phyloP scores from a whole-genome alignment of 2,329 filamentous ascomycete species.

The Aspergillus luchuensis region DNA sequence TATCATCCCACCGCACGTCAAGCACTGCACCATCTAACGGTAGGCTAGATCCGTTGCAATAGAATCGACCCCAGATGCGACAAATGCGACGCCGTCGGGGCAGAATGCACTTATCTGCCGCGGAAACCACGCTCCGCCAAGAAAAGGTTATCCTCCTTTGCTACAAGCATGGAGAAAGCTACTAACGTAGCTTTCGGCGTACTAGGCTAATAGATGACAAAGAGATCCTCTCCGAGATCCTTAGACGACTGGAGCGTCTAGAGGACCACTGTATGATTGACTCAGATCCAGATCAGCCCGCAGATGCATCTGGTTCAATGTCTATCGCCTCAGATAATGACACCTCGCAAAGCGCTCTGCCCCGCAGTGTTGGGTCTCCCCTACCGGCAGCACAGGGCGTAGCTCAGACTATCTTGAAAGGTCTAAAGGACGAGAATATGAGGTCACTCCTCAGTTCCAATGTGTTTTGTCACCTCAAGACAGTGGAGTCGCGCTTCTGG shows the following conservation, averaged over 20 bases:
- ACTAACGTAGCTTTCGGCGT: neutral
- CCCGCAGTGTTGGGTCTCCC: neutral
- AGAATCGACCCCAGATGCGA: slow-evolving; percentile 21
- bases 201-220: slow-evolving; percentile 6
- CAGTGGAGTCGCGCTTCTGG: slow-evolving; percentile 14
- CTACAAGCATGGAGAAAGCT: no score
- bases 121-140: slow-evolving; percentile 18
- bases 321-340: neutral
- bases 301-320: slow-evolving; percentile 3
- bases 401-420: neutral
- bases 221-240: slow-evolving; percentile 13
- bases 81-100: slow-evolving; percentile 19
- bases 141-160: slow-evolving; percentile 5
- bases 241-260: slow-evolving; percentile 18
- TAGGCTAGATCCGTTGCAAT: slow-evolving; percentile 24
- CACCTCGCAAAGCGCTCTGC: neutral
- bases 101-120: slow-evolving; percentile 19
- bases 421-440: slow-evolving; percentile 6
- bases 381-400: neutral
- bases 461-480: slow-evolving; percentile 18
- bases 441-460: slow-evolving; percentile 11
- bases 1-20: neutral
- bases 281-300: neutral
- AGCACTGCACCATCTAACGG: neutral
- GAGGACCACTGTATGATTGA: slow-evolving; percentile 19